Base-by-base conservation (phyloP, 192 early-diverging fungal genomes). In the Spinellus fusiger region DNA sequence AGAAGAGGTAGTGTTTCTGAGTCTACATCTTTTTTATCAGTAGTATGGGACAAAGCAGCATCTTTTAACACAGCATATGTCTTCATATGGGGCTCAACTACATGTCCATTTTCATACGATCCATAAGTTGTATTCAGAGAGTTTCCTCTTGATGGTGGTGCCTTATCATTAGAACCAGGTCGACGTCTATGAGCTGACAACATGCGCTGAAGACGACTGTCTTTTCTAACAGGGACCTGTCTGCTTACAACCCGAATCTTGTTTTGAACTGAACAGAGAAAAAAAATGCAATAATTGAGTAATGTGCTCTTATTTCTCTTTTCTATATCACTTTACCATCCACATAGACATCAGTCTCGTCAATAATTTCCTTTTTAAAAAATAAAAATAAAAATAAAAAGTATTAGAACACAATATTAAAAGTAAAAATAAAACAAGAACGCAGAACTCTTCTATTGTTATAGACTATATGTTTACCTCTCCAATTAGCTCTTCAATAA, bases 401-500 rank as follows among this genome's bases (percentile, higher is more conserved):
- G n/a, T n/a, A n/a, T n/a, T n/a, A n/a, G n/a, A n/a, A n/a, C n/a
- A n/a, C n/a, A n/a, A n/a, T n/a, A n/a, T n/a, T n/a, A n/a, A n/a
- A n/a, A n/a, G n/a, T n/a, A n/a, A n/a, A n/a, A n/a, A n/a, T n/a
- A n/a, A n/a, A n/a, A n/a, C n/a, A n/a, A n/a, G n/a, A n/a, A n/a
- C n/a, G n/a, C n/a, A n/a, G n/a, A n/a, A n/a, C n/a, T n/a, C n/a
- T n/a, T n/a, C n/a, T 18, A 12, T 49, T 49, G 18, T 49, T 6
- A 6, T 22, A 12, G 7, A 12, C 48, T 22, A 6, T 49, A 13
- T 23, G 0, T 22, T 31, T 61, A 61, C 59, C 64, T 92, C 90
- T 34, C 87, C 86, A 57, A 92, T 85, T 18, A 92, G 70, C 64
- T 90, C 90, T 72, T 92, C 90, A 61, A 91, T 91, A 12, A 91